Conservation (phyloP, 2,329 filamentous ascomycete genomes). For the Claviceps maximensis region DNA sequence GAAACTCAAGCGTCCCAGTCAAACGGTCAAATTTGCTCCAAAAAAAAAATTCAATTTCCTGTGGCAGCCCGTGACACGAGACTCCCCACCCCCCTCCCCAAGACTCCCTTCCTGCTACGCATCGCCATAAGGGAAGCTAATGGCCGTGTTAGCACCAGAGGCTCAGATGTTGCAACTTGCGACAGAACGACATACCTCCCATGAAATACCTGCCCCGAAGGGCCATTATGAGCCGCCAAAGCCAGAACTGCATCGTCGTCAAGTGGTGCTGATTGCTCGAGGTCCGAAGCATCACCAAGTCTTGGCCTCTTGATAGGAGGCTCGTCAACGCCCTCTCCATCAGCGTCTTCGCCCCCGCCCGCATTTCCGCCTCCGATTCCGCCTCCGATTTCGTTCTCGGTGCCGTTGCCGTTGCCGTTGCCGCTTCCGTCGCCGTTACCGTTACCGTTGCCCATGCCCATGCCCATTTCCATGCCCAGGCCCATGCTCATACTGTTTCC, state of each 20-base stretch:
- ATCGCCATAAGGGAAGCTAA: constrained; percentile 22
- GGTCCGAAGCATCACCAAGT: constrained; percentile 20
- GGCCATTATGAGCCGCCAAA: constrained; percentile 29
- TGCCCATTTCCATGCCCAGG: background rate
- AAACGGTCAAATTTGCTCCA: background rate
- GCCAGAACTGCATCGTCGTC: constrained; percentile 37
- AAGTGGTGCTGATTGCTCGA: constrained; percentile 19
- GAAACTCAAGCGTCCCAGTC: background rate
- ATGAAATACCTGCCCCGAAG: constrained; percentile 24
- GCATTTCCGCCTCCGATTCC: too few relatives aligned
- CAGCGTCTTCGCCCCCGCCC: constrained; percentile 8
- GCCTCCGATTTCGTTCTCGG: background rate
- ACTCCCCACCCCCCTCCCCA: too few relatives aligned
- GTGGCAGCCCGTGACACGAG: background rate
- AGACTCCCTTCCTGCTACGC: constrained; percentile 16
- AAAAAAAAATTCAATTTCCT: background rate
- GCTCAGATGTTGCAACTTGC: background rate
- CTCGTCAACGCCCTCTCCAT: constrained; percentile 18
- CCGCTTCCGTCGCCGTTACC: background rate
- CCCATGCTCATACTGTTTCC: background rate
- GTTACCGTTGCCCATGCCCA: constrained; percentile 1
- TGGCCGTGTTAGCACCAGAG: background rate
- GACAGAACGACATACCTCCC: constrained; percentile 25
- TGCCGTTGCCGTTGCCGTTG: background rate
- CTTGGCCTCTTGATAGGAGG: constrained; percentile 28